Conservation (phyloP, 2,329 filamentous ascomycete species). For the Paramyrothecium roridum region DNA sequence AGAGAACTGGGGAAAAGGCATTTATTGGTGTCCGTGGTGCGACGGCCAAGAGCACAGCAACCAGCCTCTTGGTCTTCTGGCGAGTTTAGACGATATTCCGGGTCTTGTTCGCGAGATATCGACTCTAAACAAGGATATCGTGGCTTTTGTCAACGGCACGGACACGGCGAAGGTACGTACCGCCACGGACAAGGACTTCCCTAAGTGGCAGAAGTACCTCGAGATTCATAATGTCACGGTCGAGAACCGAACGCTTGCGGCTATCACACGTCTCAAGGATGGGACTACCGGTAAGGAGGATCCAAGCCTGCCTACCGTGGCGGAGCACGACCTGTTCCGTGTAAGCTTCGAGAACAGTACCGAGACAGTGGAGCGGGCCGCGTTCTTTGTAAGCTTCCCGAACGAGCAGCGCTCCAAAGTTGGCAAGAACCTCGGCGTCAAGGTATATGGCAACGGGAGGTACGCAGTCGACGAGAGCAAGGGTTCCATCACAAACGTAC, state of each 20-base stretch:
- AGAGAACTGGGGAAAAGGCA: conserved; percentile 56
- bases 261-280: conserved; percentile 42
- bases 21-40: conserved; percentile 65
- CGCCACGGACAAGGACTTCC: conserved; percentile 32
- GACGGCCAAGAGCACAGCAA: conserved; percentile 61
- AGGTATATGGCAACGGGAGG: conserved; percentile 34
- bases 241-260: conserved; percentile 52
- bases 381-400: conserved; percentile 49
- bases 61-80: conserved; percentile 53
- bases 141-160: conserved; percentile 59
- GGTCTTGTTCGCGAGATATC: conserved; percentile 46
- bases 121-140: conserved; percentile 52
- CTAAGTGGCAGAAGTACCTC: conserved; percentile 48
- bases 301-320: conserved; percentile 36
- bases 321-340: conserved; percentile 53
- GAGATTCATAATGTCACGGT: conserved; percentile 46
- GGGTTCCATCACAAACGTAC: conserved; percentile 48
- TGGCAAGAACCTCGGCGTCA: conserved; percentile 43
- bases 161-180: conserved; percentile 41
- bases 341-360: conserved; percentile 48
- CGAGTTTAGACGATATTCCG: conserved; percentile 38
- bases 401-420: conserved; percentile 45
- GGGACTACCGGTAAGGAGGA: conserved; percentile 32
- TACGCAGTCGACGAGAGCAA: conserved; percentile 36
- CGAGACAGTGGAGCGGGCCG: conserved; percentile 38